Evolutionary conservation across 108 stramenopile genomes (phyloP), one percentile per base, ranked within the genome.

Genomic region (Nitzschia sp.): DNA sequence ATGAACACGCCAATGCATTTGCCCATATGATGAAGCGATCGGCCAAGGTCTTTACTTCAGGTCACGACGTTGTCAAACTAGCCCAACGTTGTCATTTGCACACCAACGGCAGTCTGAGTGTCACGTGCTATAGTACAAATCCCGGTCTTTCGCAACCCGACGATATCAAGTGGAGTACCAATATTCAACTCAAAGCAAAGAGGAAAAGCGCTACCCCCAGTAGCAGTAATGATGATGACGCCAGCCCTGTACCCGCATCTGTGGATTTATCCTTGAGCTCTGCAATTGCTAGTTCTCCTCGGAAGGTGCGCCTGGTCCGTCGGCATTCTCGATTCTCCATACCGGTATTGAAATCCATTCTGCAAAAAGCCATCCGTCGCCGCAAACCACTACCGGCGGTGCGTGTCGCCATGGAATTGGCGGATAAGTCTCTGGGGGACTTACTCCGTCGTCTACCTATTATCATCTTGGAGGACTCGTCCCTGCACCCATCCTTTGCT

Each of bases 401-500:
- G n/a, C 66, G 87, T 13, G 81, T 96, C 17, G 91, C 92, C 32
- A 89, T 91, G 85, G 92, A 91, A 72, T 63, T 96, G 38, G 73
- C 69, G 1, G 89, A 90, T 72, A 88, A 81, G 36, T 62, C 80
- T 6, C 63, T 75, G 58, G 79, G 75, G 1, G 87, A 91, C 46
- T 64, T 96, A 50, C 66, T 93, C 16, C 81, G 95, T 35, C 71
- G 96, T n/a, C 62, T 97, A 28, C 92, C 94, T 8, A 82, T 97
- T 15, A 96, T 97, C 36, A 63, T 86, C 21, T 55, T 95, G 53
- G 96, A 97, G 77, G 96, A 97, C 80, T 85, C 92, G 5, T 81
- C 88, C 15, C 66, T 96, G 54, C 96, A 97, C 68, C 88, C 90
- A 1, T 85, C 90, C 32, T 78, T 90, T 53, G 78, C 86, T 0